Percentiles rank a stretch among this genome's conserved stretches.
These are phyloP conservation scores for Dichotomocladium elegans DNA, from an alignment of 371 early-diverging fungal species.

Conservation along the genomic window DNA sequence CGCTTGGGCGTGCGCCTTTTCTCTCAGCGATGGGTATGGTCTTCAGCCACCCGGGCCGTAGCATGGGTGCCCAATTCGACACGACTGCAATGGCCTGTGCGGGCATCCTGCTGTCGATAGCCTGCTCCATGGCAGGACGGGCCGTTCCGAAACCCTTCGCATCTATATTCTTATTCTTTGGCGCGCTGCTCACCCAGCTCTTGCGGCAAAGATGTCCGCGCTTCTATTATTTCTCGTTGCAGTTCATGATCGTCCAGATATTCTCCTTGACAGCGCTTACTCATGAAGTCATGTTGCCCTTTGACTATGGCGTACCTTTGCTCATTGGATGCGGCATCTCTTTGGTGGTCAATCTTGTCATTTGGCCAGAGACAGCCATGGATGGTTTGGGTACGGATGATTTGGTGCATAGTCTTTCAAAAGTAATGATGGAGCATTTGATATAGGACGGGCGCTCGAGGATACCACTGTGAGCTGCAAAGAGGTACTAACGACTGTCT, in stretches of 20 bases:
- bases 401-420: not conserved
- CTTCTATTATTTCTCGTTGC: conserved; percentile 24
- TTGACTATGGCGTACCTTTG: conserved; percentile 15
- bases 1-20: conserved; percentile 40
- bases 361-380: conserved; percentile 49
- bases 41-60: conserved; percentile 44
- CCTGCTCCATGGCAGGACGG: conserved; percentile 20
- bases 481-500: conserved; percentile 34
- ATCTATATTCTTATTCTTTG: conserved; percentile 7
- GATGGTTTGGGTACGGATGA: conserved; percentile 28
- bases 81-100: conserved; percentile 31
- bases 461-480: conserved; percentile 34
- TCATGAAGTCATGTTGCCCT: not conserved
- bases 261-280: conserved; percentile 13
- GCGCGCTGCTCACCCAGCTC: conserved; percentile 15
- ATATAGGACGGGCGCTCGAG: conserved; percentile 31
- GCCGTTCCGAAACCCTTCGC: conserved; percentile 2
- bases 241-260: conserved; percentile 27
- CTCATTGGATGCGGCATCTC: conserved; percentile 22
- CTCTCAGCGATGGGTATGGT: conserved; percentile 35
- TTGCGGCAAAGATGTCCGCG: conserved; percentile 21
- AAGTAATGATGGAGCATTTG: not conserved
- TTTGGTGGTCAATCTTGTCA: conserved; percentile 31
- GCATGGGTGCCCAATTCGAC: conserved; percentile 43
- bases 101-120: conserved; percentile 18